phyloP scores from a whole-genome alignment of 2,329 filamentous ascomycete species.

The Botrytis fragariae region DNA sequence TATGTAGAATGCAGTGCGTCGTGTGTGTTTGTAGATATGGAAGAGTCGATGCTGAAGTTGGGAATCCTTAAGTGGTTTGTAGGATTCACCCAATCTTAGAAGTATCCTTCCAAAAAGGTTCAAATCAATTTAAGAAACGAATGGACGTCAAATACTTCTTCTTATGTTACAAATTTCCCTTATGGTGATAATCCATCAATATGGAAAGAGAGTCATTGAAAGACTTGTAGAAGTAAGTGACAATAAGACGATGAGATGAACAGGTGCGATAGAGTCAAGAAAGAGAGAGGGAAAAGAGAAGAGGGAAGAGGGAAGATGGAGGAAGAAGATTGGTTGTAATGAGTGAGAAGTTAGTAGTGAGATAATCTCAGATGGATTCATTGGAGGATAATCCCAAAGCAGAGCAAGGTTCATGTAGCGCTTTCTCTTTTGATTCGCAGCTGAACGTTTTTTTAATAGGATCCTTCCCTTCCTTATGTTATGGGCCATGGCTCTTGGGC shows the following conservation, averaged over 20 bases:
- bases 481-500: neutral
- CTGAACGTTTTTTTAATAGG: neutral
- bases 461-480: neutral
- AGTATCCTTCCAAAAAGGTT: constrained; percentile 2
- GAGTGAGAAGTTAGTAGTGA: neutral
- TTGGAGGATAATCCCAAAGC: neutral
- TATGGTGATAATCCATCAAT: constrained; percentile 4
- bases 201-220: neutral
- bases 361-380: neutral
- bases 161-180: neutral
- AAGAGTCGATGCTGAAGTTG: neutral
- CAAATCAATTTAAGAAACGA: constrained; percentile 22
- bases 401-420: constrained; percentile 5
- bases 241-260: neutral
- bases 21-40: neutral
- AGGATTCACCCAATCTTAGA: constrained; percentile 4
- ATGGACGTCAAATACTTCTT: constrained; percentile 25
- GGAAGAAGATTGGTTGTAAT: neutral
- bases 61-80: neutral
- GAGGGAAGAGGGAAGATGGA: neutral
- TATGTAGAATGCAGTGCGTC: neutral
- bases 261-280: neutral
- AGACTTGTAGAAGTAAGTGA: constrained; percentile 8
- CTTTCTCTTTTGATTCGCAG: neutral
- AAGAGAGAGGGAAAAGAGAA: neutral